Conservation (phyloP, 768 basidiomycete genomes). For the Termitomyces sp. region DNA sequence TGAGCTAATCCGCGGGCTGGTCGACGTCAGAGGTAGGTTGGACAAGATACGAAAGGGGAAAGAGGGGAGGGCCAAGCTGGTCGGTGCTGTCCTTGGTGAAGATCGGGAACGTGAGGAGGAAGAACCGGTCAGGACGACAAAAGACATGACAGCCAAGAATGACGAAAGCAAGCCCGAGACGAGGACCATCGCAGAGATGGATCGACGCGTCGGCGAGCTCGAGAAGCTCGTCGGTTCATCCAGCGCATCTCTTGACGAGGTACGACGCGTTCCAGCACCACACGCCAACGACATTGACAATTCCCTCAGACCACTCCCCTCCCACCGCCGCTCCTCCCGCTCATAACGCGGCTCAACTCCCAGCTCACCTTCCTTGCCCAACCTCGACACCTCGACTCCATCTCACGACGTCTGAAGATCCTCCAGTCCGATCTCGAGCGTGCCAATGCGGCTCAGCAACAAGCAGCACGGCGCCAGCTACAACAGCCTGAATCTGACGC, state of each 20-base stretch:
- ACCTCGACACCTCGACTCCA: conserved; percentile 93
- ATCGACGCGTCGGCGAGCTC: conserved; percentile 77
- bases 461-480: conserved; percentile 37
- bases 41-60: conserved; percentile 62
- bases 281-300: not conserved
- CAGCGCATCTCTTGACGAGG: conserved; percentile 79
- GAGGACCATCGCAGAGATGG: conserved; percentile 65
- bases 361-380: conserved; percentile 89
- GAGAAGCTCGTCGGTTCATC: conserved; percentile 82
- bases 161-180: conserved; percentile 31
- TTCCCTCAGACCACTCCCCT: conserved; percentile 56
- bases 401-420: conserved; percentile 89
- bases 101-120: conserved; percentile 16
- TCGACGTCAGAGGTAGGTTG: conserved; percentile 66
- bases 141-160: conserved; percentile 4
- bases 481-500: conserved; percentile 29
- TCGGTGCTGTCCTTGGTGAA: conserved; percentile 50
- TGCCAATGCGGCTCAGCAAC: conserved; percentile 43
- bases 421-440: conserved; percentile 92
- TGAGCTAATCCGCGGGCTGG: conserved; percentile 70
- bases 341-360: conserved; percentile 75
- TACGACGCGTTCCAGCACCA: conserved; percentile 24
- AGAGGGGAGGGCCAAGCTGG: conserved; percentile 61
- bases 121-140: conserved; percentile 8
- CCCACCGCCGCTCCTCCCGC: conserved; percentile 76